phyloP scores from a whole-genome alignment of 441 rosid species.

The Aleurites moluccanus region DNA sequence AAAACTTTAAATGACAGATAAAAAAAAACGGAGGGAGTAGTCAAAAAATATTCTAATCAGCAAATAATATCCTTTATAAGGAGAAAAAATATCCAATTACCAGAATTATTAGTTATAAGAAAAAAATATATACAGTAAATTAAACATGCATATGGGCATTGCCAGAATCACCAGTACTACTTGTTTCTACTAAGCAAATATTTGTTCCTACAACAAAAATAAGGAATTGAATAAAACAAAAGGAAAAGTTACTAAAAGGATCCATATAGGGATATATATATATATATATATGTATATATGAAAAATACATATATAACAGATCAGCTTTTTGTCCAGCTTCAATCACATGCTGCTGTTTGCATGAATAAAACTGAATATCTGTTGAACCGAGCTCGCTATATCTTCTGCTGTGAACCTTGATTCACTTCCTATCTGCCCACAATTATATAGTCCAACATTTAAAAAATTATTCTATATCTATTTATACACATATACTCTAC shows the following conservation, averaged over 20 bases:
- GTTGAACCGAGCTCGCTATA: slow-evolving; percentile 86
- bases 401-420: slow-evolving; percentile 78
- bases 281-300: not conserved
- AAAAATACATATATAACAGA: slow-evolving; percentile 18
- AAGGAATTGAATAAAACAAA: slow-evolving; percentile 7
- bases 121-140: no score
- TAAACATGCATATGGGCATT: not conserved
- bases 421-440: slow-evolving; percentile 60
- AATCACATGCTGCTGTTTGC: slow-evolving; percentile 59
- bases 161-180: not conserved
- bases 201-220: slow-evolving; percentile 6
- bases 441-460: not conserved
- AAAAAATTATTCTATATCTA: no score
- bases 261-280: no score
- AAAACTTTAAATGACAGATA: no score
- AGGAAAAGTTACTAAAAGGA: not conserved
- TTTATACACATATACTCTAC: no score
- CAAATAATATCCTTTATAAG: no score
- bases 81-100: no score
- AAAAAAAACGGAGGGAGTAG: no score
- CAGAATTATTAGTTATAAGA: no score
- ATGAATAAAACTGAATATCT: slow-evolving; percentile 81
- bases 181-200: slow-evolving; percentile 13
- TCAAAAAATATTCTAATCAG: no score
- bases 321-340: slow-evolving; percentile 21